These are phyloP conservation scores for Fragaria ananassa DNA, from an alignment of 306 rosid genomes.

Conservation along the genomic window DNA sequence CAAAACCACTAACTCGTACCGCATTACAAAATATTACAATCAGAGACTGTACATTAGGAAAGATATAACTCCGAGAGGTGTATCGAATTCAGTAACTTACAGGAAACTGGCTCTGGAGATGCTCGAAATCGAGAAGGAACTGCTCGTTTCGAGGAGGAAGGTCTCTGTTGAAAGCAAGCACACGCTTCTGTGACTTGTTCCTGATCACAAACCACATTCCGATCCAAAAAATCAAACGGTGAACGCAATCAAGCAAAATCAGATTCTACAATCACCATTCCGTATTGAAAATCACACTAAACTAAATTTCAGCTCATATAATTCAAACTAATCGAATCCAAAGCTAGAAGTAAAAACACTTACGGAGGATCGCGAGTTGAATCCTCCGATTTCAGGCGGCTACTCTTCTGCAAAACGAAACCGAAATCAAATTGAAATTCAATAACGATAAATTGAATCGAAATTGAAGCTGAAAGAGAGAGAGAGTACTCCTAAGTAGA, in stretches of 20 bases:
- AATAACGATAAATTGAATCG: not conserved
- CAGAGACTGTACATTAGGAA: not conserved
- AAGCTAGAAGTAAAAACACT: conserved; percentile 18
- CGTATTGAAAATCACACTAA: not conserved
- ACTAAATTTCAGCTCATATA: not conserved
- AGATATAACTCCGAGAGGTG: not conserved
- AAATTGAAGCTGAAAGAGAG: not conserved
- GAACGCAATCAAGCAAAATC: not conserved
- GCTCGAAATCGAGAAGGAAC: conserved; percentile 86
- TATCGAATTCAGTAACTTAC: conserved; percentile 47
- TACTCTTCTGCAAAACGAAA: conserved; percentile 44
- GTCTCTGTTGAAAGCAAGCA: conserved; percentile 75
- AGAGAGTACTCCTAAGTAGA: conserved; percentile 51
- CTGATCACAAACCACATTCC: conserved; percentile 35
- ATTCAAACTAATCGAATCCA: not conserved
- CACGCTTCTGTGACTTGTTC: conserved; percentile 93
- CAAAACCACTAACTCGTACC: not conserved
- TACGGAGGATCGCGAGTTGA: conserved; percentile 65
- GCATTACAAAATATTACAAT: not conserved
- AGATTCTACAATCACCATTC: not conserved
- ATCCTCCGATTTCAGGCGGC: conserved; percentile 61
- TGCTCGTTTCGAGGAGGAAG: conserved; percentile 95
- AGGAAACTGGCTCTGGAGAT: conserved; percentile 79
- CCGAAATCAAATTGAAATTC: not conserved
- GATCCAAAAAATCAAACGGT: not conserved